Conservation (phyloP, 2,329 filamentous ascomycete genomes). For the Xylariales sp. region DNA sequence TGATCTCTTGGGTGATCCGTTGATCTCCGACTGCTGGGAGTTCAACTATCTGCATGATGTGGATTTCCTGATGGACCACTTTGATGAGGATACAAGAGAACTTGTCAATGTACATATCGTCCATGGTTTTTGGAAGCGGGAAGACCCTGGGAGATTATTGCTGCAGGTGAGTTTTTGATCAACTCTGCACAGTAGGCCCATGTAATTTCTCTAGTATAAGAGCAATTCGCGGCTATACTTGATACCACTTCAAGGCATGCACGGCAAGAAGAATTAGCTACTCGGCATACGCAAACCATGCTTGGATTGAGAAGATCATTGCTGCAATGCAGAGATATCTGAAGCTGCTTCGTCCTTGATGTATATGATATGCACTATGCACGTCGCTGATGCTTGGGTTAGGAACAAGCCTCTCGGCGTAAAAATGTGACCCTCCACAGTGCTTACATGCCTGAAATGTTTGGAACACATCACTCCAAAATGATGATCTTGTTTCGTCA, state of each 20-base stretch:
- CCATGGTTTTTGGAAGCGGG: slow-evolving; percentile 63
- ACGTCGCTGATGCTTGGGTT: slow-evolving; percentile 10
- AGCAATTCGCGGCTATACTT: no score
- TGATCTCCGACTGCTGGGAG: slow-evolving; percentile 68
- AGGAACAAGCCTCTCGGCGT: slow-evolving; percentile 60
- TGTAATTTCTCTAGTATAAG: no score
- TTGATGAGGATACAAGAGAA: slow-evolving; percentile 46
- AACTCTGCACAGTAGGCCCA: no score
- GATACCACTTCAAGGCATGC: no score
- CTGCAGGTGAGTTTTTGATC: slow-evolving; percentile 53
- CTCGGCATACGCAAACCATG: no score
- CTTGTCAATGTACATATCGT: slow-evolving; percentile 51
- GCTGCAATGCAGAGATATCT: no score
- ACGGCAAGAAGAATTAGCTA: no score
- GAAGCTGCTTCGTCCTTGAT: no score
- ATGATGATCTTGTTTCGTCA: slow-evolving; percentile 81
- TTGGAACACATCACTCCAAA: slow-evolving; percentile 82
- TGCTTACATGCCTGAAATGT: slow-evolving; percentile 78
- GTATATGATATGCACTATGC: no score
- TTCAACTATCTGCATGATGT: slow-evolving; percentile 66
- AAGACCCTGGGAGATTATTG: slow-evolving; percentile 53
- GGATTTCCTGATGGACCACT: slow-evolving; percentile 48
- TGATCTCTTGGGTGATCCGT: slow-evolving; percentile 68
- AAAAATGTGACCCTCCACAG: slow-evolving; percentile 66
- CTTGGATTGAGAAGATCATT: no score